These are phyloP conservation scores for Globisporangium okanoganense DNA, from an alignment of 352 stramenopile species.

Conservation along the genomic window DNA sequence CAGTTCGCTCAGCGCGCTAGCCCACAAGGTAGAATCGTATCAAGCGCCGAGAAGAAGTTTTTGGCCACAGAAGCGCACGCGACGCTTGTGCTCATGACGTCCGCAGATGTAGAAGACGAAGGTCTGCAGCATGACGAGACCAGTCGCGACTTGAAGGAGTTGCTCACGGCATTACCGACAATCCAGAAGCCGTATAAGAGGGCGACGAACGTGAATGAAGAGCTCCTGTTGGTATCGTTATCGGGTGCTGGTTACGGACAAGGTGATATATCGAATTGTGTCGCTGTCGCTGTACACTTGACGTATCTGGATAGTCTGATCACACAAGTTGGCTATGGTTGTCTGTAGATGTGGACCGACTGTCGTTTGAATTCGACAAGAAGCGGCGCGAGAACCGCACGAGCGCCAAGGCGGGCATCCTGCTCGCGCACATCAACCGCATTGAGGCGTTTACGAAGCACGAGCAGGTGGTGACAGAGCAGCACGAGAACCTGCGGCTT, in stretches of 20 bases:
- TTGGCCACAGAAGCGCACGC: neutral
- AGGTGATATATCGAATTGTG: neutral
- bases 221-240: neutral
- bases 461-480: constrained; percentile 26
- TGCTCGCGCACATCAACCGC: constrained; percentile 49
- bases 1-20: constrained; percentile 15
- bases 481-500: constrained; percentile 39
- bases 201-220: neutral
- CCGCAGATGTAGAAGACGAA: neutral
- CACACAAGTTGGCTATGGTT: neutral
- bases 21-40: constrained; percentile 12
- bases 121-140: neutral
- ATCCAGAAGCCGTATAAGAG: neutral
- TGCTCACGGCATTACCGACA: constrained; percentile 1
- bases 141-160: neutral
- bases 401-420: constrained; percentile 28
- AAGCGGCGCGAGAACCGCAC: constrained; percentile 28
- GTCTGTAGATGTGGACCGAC: constrained; percentile 19
- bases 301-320: too few relatives aligned
- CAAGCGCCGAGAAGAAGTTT: neutral
- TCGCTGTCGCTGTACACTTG: too few relatives aligned
- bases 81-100: neutral
- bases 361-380: constrained; percentile 56
- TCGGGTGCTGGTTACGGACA: neutral
- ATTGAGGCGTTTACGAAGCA: constrained; percentile 38